These are phyloP conservation scores for Ottelia alismoides DNA, from an alignment of 106 monocot genomes.

Conservation along the genomic window DNA sequence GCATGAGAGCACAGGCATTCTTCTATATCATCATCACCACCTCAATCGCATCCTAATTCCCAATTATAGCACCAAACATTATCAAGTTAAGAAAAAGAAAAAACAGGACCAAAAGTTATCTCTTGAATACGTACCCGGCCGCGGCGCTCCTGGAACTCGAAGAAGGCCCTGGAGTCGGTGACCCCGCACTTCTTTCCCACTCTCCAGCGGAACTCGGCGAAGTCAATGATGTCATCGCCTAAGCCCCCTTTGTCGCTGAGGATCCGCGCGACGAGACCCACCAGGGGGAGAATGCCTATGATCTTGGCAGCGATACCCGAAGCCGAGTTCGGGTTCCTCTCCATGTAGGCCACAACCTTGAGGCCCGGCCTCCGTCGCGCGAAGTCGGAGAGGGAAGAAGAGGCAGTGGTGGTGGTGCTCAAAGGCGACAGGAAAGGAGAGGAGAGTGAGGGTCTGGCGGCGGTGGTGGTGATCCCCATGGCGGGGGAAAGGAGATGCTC, in stretches of 20 bases:
- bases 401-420: not conserved
- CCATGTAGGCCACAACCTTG: slow-evolving; percentile 43
- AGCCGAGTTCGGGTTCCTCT: slow-evolving; percentile 65
- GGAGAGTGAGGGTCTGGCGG: not conserved
- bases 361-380: not conserved
- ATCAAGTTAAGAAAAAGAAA: no score
- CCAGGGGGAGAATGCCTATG: slow-evolving; percentile 75
- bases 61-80: no score
- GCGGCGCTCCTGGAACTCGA: slow-evolving; percentile 72
- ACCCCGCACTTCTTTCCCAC: slow-evolving; percentile 84
- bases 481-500: no score
- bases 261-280: slow-evolving; percentile 76
- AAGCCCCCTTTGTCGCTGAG: slow-evolving; percentile 91
- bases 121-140: slow-evolving; percentile 66
- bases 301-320: slow-evolving; percentile 43
- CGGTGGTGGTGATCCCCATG: not conserved
- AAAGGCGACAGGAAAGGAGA: not conserved
- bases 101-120: no score
- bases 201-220: slow-evolving; percentile 90
- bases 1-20: no score
- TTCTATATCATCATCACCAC: no score
- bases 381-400: not conserved
- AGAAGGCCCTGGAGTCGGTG: slow-evolving; percentile 66
- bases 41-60: no score
- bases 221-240: slow-evolving; percentile 89